A percentile compares a stretch with the other conserved stretches of the same genome.
Conservation (phyloP, 2,329 filamentous ascomycete species). For the Diaporthe caulivora region DNA sequence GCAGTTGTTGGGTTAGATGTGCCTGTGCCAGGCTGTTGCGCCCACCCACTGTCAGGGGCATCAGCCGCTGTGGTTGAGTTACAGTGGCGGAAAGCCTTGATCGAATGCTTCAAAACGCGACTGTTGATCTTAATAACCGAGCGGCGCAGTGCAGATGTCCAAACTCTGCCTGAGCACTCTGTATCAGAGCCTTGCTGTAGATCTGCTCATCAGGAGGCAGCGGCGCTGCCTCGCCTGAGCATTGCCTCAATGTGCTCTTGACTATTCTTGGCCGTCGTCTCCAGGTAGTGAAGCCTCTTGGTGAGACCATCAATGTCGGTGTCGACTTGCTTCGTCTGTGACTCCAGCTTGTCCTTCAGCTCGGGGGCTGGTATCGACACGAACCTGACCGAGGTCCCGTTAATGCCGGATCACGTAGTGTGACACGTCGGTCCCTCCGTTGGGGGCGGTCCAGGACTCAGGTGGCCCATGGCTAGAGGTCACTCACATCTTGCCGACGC, state of each 20-base stretch:
- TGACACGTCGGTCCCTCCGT: slow-evolving; percentile 29
- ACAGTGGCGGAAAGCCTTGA: background rate
- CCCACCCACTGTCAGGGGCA: background rate
- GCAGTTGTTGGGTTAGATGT: background rate
- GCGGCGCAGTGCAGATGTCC: background rate
- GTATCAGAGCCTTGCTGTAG: background rate
- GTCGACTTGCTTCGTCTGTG: slow-evolving; percentile 81
- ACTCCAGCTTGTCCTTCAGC: slow-evolving; percentile 80
- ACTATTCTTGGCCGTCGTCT: slow-evolving; percentile 96
- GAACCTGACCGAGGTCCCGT: slow-evolving; percentile 73
- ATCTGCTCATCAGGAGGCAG: slow-evolving; percentile 42
- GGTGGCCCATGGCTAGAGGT: background rate
- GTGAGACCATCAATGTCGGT: slow-evolving; percentile 83
- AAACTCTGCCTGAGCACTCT: slow-evolving; percentile 18
- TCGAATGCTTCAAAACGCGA: background rate
- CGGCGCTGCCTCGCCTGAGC: slow-evolving; percentile 67
- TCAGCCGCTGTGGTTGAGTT: background rate
- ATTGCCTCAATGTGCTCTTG: slow-evolving; percentile 92
- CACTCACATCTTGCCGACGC: slow-evolving; percentile 93
- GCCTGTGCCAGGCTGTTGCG: background rate
- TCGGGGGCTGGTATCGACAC: slow-evolving; percentile 79
- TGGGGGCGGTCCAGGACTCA: background rate
- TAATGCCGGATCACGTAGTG: slow-evolving; percentile 15
- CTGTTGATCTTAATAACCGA: background rate
- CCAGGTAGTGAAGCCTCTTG: slow-evolving; percentile 92